Evolutionary conservation across 768 basidiomycete genomes (phyloP).

Genomic region (Lactarius deliciosus): DNA sequence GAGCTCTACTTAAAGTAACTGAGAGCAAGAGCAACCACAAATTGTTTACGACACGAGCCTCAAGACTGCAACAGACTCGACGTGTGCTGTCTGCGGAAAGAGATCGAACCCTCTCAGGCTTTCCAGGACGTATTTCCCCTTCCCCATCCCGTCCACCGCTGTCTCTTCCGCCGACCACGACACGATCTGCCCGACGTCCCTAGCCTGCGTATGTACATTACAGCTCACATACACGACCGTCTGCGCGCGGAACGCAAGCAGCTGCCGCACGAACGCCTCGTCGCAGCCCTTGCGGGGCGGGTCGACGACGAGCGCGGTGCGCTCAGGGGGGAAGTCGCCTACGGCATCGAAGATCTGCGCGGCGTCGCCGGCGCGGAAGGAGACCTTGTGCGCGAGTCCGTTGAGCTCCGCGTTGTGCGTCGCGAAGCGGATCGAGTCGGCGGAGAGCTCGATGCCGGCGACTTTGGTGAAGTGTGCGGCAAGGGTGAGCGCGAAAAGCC

Average conservation of each 20-base stretch:
- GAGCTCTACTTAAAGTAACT: neutral
- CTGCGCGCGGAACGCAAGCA: slow-evolving; percentile 63
- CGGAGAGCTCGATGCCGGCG: slow-evolving; percentile 85
- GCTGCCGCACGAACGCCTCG: slow-evolving; percentile 70
- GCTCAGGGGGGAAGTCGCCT: slow-evolving; percentile 57
- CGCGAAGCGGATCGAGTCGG: slow-evolving; percentile 68
- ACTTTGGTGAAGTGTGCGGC: slow-evolving; percentile 71
- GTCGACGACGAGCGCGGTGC: slow-evolving; percentile 77
- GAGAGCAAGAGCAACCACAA: neutral
- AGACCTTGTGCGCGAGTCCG: slow-evolving; percentile 52
- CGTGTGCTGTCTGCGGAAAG: slow-evolving; percentile 77
- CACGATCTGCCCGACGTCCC: slow-evolving; percentile 79
- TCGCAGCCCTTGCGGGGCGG: slow-evolving; percentile 97
- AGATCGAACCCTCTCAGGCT: slow-evolving; percentile 88
- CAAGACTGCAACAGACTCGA: slow-evolving; percentile 47
- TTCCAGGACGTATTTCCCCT: slow-evolving; percentile 68
- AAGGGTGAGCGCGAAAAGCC: slow-evolving; percentile 84
- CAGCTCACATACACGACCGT: slow-evolving; percentile 90
- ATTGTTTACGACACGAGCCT: slow-evolving; percentile 40
- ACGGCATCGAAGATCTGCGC: slow-evolving; percentile 79
- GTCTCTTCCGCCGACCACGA: slow-evolving; percentile 40
- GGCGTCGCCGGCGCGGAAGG: slow-evolving; percentile 80
- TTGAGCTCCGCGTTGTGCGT: slow-evolving; percentile 67
- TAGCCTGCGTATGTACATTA: slow-evolving; percentile 90
- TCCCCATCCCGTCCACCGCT: slow-evolving; percentile 36